A percentile compares a stretch with the other conserved stretches of the same genome.
These are phyloP conservation scores for Coniochaeta sp. DNA, from an alignment of 2,329 filamentous ascomycete genomes.

Conservation along the genomic window DNA sequence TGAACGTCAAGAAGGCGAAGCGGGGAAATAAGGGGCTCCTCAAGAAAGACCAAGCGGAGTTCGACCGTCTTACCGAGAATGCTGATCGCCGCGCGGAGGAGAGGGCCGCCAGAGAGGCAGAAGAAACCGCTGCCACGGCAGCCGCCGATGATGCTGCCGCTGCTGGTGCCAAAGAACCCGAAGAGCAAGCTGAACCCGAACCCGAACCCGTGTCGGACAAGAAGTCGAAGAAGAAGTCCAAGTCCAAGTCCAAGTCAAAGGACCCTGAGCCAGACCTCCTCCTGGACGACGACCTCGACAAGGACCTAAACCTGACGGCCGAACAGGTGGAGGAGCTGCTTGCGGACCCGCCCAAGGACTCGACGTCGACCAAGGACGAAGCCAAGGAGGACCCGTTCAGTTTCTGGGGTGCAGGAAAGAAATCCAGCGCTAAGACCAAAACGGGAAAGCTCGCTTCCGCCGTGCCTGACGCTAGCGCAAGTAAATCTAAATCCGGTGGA, in stretches of 20 bases:
- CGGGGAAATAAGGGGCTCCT: slow-evolving; percentile 26
- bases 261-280: slow-evolving; percentile 15
- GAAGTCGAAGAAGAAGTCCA: slow-evolving; percentile 30
- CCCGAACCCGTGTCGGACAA: slow-evolving; percentile 22
- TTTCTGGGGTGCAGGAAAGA: slow-evolving; percentile 50
- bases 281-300: slow-evolving; percentile 17
- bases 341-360: slow-evolving; percentile 8
- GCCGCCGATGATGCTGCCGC: slow-evolving; percentile 13
- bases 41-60: slow-evolving; percentile 39
- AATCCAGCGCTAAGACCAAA: slow-evolving; percentile 20
- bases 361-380: slow-evolving; percentile 15
- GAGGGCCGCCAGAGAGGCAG: slow-evolving; percentile 12
- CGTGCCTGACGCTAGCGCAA: slow-evolving; percentile 7
- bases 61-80: slow-evolving; percentile 27
- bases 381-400: slow-evolving; percentile 36
- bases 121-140: slow-evolving; percentile 9
- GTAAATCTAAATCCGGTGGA: slow-evolving; percentile 21
- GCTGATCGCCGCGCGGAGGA: slow-evolving; percentile 22
- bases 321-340: slow-evolving; percentile 37
- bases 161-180: slow-evolving; percentile 17
- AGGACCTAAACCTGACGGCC: slow-evolving; percentile 28
- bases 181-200: slow-evolving; percentile 15
- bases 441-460: slow-evolving; percentile 8
- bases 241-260: slow-evolving; percentile 20
- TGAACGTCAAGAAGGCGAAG: slow-evolving; percentile 41